Evolutionary conservation across 2,329 filamentous ascomycete genomes (phyloP).

Genomic region (Hymenoscyphus albidus): DNA sequence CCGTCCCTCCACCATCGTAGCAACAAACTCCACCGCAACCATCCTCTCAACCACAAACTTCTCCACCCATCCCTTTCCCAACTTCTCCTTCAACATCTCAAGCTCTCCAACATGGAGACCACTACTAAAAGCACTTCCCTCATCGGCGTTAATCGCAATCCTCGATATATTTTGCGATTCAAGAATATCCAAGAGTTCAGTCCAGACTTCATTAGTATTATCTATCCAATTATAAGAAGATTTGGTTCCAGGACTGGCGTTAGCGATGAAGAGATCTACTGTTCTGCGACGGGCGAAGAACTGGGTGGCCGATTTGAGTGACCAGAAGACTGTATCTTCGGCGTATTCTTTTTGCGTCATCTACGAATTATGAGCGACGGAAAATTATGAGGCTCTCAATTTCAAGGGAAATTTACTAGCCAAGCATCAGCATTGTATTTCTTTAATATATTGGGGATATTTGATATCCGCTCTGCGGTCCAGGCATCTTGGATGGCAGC

Average conservation of each 20-base stretch:
- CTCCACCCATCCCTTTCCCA: conserved; percentile 40
- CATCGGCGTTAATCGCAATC: conserved; percentile 44
- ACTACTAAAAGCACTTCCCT: conserved; percentile 44
- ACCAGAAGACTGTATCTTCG: conserved; percentile 50
- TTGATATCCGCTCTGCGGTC: conserved; percentile 41
- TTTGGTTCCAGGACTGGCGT: conserved; percentile 33
- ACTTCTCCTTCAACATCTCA: conserved; percentile 34
- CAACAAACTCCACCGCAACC: conserved; percentile 45
- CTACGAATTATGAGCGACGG: conserved; percentile 27
- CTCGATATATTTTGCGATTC: conserved; percentile 36
- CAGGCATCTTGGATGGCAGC: conserved; percentile 42
- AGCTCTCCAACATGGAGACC: conserved; percentile 48
- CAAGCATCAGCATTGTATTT: conserved; percentile 47
- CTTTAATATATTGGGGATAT: conserved; percentile 42
- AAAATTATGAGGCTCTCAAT: neutral
- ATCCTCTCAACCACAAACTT: conserved; percentile 43
- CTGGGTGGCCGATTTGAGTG: conserved; percentile 43
- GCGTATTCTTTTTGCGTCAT: conserved; percentile 50
- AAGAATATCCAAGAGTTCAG: conserved; percentile 39
- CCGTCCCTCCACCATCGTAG: conserved; percentile 40
- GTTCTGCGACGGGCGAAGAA: conserved; percentile 49
- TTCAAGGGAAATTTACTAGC: conserved; percentile 37
- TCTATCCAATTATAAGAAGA: conserved; percentile 44
- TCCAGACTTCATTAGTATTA: conserved; percentile 44
- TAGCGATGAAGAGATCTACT: conserved; percentile 46